A percentile compares a stretch with the other conserved stretches of the same genome.
phyloP scores from a whole-genome alignment of 164 flowering plant genomes.

The Malania oleifera region DNA sequence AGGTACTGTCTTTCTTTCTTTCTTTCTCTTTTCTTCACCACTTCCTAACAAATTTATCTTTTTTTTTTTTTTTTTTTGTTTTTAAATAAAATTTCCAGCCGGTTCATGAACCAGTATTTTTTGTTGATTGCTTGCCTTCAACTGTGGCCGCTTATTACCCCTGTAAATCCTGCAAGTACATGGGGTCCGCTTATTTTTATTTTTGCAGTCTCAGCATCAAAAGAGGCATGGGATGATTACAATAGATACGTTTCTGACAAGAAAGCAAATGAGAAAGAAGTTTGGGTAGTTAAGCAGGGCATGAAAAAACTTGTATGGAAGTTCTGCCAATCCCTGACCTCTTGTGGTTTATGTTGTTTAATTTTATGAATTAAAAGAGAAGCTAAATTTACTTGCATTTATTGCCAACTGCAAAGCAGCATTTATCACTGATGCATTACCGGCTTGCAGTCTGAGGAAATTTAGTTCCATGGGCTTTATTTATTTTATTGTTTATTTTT shows the following conservation, averaged over 20 bases:
- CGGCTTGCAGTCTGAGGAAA: too few species aligned
- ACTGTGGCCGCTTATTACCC: slow-evolving; percentile 99
- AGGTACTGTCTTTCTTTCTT: background rate
- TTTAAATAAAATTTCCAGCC: too few species aligned
- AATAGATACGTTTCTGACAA: slow-evolving; percentile 92
- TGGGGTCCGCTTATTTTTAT: slow-evolving; percentile 99
- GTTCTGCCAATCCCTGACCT: background rate
- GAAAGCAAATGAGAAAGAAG: slow-evolving; percentile 96
- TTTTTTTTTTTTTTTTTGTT: too few species aligned
- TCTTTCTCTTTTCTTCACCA: background rate
- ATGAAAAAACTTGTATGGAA: slow-evolving; percentile 65
- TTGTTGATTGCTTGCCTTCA: slow-evolving; percentile 98
- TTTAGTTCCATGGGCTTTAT: too few species aligned
- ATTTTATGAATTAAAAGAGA: background rate
- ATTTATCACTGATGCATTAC: too few species aligned
- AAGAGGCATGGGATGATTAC: slow-evolving; percentile 99
- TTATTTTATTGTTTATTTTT: too few species aligned
- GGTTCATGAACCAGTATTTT: slow-evolving; percentile 98
- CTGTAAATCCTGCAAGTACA: slow-evolving; percentile 98
- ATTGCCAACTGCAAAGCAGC: too few species aligned
- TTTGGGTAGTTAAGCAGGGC: slow-evolving; percentile 85
- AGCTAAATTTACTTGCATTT: background rate
- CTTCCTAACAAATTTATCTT: slow-evolving; percentile 9
- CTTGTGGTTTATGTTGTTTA: background rate
- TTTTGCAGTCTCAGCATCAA: slow-evolving; percentile 95